Conservation (phyloP, 306 rosid species). For the Cucurbita maxima region DNA sequence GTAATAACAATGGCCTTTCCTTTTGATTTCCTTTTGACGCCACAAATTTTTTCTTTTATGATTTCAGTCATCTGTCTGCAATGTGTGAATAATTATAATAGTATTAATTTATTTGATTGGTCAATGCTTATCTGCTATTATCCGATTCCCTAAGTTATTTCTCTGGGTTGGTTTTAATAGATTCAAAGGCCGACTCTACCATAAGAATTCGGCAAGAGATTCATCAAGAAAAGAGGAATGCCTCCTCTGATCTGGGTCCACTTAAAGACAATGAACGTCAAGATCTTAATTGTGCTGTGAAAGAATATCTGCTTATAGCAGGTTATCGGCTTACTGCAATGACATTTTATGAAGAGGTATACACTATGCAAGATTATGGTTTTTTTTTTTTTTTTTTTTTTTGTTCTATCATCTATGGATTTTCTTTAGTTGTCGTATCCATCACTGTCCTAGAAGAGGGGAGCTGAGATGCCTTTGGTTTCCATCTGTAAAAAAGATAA, state of each 20-base stretch:
- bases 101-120: neutral
- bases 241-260: constrained; percentile 57
- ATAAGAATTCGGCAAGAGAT: constrained; percentile 25
- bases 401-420: neutral
- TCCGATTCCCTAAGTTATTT: neutral
- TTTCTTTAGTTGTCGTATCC: neutral
- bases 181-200: constrained; percentile 29
- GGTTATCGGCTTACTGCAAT: constrained; percentile 95
- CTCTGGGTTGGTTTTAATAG: neutral
- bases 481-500: neutral
- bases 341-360: constrained; percentile 98
- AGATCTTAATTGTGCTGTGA: constrained; percentile 89
- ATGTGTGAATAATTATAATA: neutral
- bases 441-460: neutral
- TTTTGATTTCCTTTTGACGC: too few relatives aligned
- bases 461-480: neutral
- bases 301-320: constrained; percentile 85
- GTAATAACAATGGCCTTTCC: neutral
- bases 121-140: neutral
- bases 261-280: constrained; percentile 69
- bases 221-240: constrained; percentile 31
- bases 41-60: neutral
- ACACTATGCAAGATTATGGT: constrained; percentile 1
- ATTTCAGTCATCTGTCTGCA: neutral
- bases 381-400: neutral